A percentile compares a stretch with the other conserved stretches of the same genome.
These are phyloP conservation scores for Pilobolus umbonatus DNA, from an alignment of 192 early-diverging fungal species.

Conservation along the genomic window DNA sequence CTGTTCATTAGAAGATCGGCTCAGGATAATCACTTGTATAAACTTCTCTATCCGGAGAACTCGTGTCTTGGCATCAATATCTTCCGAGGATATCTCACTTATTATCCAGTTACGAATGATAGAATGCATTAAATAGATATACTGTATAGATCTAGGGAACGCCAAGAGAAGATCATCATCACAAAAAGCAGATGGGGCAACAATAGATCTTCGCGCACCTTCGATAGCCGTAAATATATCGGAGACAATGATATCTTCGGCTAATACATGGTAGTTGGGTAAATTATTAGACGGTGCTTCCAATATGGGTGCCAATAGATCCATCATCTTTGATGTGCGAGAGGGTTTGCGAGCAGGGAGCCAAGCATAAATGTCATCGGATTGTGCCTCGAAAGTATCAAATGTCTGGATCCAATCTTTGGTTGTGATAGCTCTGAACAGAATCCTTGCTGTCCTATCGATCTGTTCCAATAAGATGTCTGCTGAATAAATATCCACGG, in stretches of 20 bases:
- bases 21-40: constrained; percentile 52
- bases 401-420: constrained; percentile 49
- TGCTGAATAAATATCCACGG: constrained; percentile 28
- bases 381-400: constrained; percentile 46
- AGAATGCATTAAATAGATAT: constrained; percentile 60
- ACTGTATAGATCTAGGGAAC: constrained; percentile 62
- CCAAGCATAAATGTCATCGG: constrained; percentile 42
- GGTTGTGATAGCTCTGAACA: constrained; percentile 32
- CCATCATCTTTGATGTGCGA: constrained; percentile 4
- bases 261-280: constrained; percentile 16
- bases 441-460: constrained; percentile 29
- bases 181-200: constrained; percentile 38
- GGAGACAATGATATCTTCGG: constrained; percentile 59
- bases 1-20: constrained; percentile 32
- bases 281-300: constrained; percentile 9
- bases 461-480: constrained; percentile 28
- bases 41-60: constrained; percentile 55
- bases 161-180: constrained; percentile 51
- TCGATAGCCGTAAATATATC: constrained; percentile 64
- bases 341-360: constrained; percentile 31
- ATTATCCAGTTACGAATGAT: constrained; percentile 66
- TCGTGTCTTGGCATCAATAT: constrained; percentile 45
- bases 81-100: constrained; percentile 48
- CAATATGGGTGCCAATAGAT: constrained; percentile 5
- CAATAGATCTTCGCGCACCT: constrained; percentile 42